Evolutionary conservation across 139 green algal species (phyloP).

Genomic region (Tetradesmus obliquus): DNA sequence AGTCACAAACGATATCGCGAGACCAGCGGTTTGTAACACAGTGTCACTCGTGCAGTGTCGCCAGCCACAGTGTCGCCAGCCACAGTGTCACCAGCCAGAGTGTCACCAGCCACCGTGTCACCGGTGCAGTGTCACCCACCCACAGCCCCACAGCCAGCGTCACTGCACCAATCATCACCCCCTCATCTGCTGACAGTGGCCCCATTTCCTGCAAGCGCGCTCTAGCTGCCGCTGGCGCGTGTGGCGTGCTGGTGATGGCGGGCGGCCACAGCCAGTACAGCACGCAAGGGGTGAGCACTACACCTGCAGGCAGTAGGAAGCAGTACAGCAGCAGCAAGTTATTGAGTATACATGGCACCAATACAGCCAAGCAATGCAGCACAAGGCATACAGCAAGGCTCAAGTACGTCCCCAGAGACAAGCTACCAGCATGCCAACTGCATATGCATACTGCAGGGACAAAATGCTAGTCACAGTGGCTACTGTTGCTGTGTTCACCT

Average conservation of each 20-base stretch:
- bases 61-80: no score
- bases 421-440: background rate
- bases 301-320: constrained; percentile 41
- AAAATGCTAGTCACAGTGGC: no score
- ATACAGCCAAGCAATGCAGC: background rate
- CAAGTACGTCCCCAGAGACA: background rate
- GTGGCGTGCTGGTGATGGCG: constrained; percentile 89
- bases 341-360: background rate
- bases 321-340: background rate
- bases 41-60: no score
- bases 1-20: no score
- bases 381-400: background rate
- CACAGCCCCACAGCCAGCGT: constrained; percentile 89
- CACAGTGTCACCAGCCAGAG: no score
- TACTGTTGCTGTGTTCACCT: constrained; percentile 39
- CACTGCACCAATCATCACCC: constrained; percentile 94
- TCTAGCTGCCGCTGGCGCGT: constrained; percentile 82
- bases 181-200: constrained; percentile 88
- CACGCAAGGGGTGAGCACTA: constrained; percentile 56
- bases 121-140: constrained; percentile 61
- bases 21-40: no score
- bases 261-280: constrained; percentile 72
- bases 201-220: constrained; percentile 86
- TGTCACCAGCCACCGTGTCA: no score
- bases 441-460: background rate